Conservation (phyloP, 768 basidiomycete genomes). For the Pisolithus tinctorius region DNA sequence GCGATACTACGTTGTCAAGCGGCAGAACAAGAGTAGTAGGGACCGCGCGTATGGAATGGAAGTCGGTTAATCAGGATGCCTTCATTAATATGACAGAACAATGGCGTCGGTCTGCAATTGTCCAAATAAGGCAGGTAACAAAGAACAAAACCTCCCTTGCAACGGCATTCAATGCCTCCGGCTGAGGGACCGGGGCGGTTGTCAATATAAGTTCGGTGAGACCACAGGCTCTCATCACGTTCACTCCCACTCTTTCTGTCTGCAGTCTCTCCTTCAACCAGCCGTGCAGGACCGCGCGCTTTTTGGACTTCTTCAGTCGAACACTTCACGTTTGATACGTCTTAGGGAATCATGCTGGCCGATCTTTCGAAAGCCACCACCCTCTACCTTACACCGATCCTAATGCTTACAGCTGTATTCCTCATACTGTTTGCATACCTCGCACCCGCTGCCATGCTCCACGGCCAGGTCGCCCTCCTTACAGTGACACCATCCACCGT, state of each 20-base stretch:
- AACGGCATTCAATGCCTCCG: too few relatives aligned
- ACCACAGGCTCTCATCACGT: too few relatives aligned
- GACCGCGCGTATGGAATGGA: neutral
- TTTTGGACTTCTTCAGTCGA: neutral
- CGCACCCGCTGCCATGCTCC: constrained; percentile 57
- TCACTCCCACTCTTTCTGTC: too few relatives aligned
- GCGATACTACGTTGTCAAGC: neutral
- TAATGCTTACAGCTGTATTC: constrained; percentile 59
- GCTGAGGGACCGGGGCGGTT: too few relatives aligned
- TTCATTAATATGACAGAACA: neutral
- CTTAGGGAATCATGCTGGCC: constrained; percentile 47
- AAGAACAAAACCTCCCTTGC: neutral
- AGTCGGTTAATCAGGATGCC: neutral
- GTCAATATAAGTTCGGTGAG: too few relatives aligned
- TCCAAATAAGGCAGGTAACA: constrained; percentile 1
- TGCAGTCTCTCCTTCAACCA: constrained; percentile 1
- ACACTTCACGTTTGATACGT: neutral
- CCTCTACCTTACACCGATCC: constrained; percentile 59
- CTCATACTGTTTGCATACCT: constrained; percentile 62
- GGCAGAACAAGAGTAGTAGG: neutral
- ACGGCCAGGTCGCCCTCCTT: constrained; percentile 56
- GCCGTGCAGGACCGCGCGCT: constrained; percentile 17
- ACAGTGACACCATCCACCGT: constrained; percentile 52
- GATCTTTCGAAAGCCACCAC: constrained; percentile 62
- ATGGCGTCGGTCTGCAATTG: neutral